Evolutionary conservation across 345 rosid genomes (phyloP), one percentile per base, ranked within the genome.

Genomic region (Eutrema heterophyllum): DNA sequence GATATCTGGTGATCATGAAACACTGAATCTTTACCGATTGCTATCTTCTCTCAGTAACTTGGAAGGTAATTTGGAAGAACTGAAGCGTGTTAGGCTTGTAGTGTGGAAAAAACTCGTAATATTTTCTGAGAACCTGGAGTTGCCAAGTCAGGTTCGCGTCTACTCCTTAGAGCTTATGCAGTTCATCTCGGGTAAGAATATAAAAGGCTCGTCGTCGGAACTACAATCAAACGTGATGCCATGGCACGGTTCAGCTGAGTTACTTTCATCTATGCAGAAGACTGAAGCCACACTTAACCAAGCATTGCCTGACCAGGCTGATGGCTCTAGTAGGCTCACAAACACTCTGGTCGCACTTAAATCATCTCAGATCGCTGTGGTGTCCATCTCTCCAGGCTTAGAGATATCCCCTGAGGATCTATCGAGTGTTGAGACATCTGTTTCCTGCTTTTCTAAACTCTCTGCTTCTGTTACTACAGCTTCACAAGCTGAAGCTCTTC

Each of bases 121-220:
- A 15, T 90, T 87, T 73, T 92, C 96, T 30, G 87, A 84, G 81
- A 83, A 88, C 80, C 81, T 88, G 85, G 87, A 83, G 85, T 72
- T 92, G 74, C 89, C 96, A 12, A 87, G 88, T 83, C 84, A 82
- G 51, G 80, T 83, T 75, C 88, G 96, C 35, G 97, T 95, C 52
- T 83, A 83, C 82, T 86, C 85, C 64, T 82, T 95, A 56, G 96
- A 95, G 82, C 85, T 95, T 75, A 84, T 95, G 98, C 97, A 95
- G 81, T 74, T 84, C 62, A 81, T 89, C 55, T 43, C 89, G 2
- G 96, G 87, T 60, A 83, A 80, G 75, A 85, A 76, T 57, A 76
- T 81, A 30, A 90, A 86, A 78, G 86, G 92, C 35, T 74, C 84
- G 72, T 81, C 90, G 45, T 68, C 81, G 38, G 92, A 84, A 79